A percentile compares a stretch with the other conserved stretches of the same genome.
These are phyloP conservation scores for Oenanthe javanica DNA, from an alignment of 140 eudicot genomes.

Conservation along the genomic window DNA sequence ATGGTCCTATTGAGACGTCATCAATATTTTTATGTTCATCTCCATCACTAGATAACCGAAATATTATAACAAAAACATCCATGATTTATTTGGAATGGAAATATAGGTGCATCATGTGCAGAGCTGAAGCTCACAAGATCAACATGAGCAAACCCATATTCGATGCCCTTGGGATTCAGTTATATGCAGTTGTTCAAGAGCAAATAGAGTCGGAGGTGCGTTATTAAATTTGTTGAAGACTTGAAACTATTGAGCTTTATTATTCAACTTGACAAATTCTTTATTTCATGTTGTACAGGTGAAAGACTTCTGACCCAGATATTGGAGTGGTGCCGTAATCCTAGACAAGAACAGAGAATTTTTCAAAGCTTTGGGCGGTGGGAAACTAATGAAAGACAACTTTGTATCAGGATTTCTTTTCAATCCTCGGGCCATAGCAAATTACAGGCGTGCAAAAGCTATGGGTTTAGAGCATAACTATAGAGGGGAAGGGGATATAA, in stretches of 20 bases:
- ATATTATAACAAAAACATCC: neutral
- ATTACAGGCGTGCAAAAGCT: constrained; percentile 73
- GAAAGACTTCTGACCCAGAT: constrained; percentile 78
- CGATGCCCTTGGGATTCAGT: constrained; percentile 71
- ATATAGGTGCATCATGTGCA: constrained; percentile 83
- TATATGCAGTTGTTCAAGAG: constrained; percentile 70
- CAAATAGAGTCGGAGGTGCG: constrained; percentile 68
- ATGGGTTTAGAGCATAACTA: constrained; percentile 56
- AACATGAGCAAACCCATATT: constrained; percentile 76
- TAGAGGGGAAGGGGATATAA: constrained; percentile 78
- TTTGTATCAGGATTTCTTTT: constrained; percentile 76
- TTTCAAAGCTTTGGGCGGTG: constrained; percentile 85
- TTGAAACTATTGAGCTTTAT: neutral
- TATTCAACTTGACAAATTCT: neutral
- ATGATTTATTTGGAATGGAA: constrained; percentile 12
- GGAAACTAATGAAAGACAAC: constrained; percentile 67
- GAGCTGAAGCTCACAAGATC: constrained; percentile 89
- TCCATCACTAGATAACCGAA: neutral
- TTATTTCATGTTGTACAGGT: constrained; percentile 32
- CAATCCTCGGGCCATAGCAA: constrained; percentile 79
- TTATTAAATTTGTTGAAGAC: neutral
- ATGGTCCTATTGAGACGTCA: neutral
- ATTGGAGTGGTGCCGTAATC: constrained; percentile 78
- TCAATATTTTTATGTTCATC: neutral
- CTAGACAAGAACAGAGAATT: constrained; percentile 65